Evolutionary conservation across 352 stramenopile species (phyloP), one percentile per base, ranked within the genome.

Genomic region (Pilasporangium apinafurcum): DNA sequence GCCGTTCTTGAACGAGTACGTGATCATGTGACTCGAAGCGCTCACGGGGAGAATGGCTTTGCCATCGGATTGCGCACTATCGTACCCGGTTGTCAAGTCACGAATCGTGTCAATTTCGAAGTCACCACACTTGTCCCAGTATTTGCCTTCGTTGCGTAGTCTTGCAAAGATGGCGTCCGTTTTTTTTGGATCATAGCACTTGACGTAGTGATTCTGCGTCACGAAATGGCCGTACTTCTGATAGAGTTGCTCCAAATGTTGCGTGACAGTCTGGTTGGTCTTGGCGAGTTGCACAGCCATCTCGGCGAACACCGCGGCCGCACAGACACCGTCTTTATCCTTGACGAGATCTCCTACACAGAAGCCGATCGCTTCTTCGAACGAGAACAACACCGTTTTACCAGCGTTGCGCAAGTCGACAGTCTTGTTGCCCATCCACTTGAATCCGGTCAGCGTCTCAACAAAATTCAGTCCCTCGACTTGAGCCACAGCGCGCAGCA

Each of bases 361-460:
- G 57, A 99, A 99, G 17, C 96, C 96, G 48, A 99, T 98, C 13
- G 96, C 96, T 65, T 99, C 96, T 79, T 99, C 96, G 52, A 98
- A 99, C 13, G 86, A 86, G 55, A 99, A 97, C 24, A 99, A 54
- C 45, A 98, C 89, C 17, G 58, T 82, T 54, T 98, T 97, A 36
- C 91, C 95, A 44, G 87, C 61, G 10, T 74, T 56, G 37, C 85
- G 68, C 34, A 95, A 52, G 27, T 95, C 80, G 17, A 48, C 51
- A 12, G 83, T 87, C 53, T 86, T 80, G 69, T 97, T 96, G 30
- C 89, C 96, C 71, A 99, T 98, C 95, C 96, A 99, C 75, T 99
- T 99, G 70, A 99, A 99, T 24, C 96, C 96, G 21, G 96, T 98
- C 36, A 99, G 80, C 22, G 95, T 98, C 58, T 99, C 96, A 52